Percentiles rank a stretch among this genome's conserved stretches.
phyloP scores from a whole-genome alignment of 257 asterid genomes.

The Forsythia viridissima region DNA sequence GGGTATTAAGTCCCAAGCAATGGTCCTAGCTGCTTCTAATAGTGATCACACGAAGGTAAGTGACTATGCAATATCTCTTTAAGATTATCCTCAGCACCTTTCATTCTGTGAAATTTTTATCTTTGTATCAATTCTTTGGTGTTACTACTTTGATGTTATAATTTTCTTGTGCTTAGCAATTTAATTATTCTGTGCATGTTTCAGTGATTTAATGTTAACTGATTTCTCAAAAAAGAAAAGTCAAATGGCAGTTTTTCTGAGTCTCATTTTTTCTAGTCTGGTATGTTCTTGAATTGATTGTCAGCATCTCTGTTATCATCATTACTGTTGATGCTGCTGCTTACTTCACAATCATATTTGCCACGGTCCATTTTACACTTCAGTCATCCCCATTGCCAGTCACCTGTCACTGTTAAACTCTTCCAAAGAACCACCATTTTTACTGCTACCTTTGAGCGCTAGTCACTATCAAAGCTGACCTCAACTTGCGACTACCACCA shows the following conservation, averaged over 20 bases:
- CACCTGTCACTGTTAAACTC: background rate
- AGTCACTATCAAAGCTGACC: background rate
- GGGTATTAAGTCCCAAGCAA: constrained; percentile 93
- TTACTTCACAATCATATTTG: too few species aligned
- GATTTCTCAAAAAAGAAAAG: background rate
- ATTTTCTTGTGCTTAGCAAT: background rate
- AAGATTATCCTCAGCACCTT: background rate
- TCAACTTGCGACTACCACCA: background rate
- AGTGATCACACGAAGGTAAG: constrained; percentile 74
- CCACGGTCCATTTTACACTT: background rate
- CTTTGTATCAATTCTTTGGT: background rate
- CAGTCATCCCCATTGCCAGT: background rate
- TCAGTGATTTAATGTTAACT: background rate
- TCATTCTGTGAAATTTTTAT: background rate
- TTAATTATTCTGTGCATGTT: background rate
- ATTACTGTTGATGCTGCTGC: background rate
- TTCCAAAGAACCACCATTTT: background rate
- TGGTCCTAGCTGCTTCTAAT: constrained; percentile 96
- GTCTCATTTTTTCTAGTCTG: background rate
- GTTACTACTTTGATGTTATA: background rate
- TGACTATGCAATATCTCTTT: background rate
- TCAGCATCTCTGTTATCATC: background rate
- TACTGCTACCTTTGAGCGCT: background rate
- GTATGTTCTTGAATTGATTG: background rate
- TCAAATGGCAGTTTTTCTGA: background rate